Base-by-base conservation (phyloP, 805 yeast species). In the Babjeviella inositovora region DNA sequence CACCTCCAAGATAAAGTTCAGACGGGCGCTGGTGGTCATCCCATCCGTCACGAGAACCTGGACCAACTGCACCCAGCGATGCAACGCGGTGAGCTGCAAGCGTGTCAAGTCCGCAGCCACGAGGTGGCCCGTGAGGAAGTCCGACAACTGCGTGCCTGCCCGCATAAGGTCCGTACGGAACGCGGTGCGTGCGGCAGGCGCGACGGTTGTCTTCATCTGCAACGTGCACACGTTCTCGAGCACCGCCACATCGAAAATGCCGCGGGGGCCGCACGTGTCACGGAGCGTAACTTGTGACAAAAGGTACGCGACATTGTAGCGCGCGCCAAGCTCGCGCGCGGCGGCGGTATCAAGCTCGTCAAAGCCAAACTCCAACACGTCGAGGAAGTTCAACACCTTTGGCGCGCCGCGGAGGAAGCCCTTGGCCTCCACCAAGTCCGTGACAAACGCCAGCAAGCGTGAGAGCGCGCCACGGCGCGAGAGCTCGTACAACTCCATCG, bases 41-140 rank as follows among this genome's bases (percentile, higher is more conserved):
- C 69, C 70, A 42, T 73, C 84, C 4, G 69, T 56, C 4, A 80
- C 69, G 21, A 81, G 47, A 4, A 82, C 68, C 30, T 82, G 81
- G 13, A 81, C 70, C 23, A 85, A 45, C 33, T 72, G 74, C 12
- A 73, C 71, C 97, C 97, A 87, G 0, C 92, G 65, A 37, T 73
- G 81, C 14, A 87, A 48, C 27, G 74, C 67, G 8, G 60, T 48
- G 22, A 75, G 48, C 30, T 76, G 90, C 6, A 56, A 50, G 2
- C 55, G 42, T 29, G 58, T 58, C 33, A 69, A 59, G 18, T 56
- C 53, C 20, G 54, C 52, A 19, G 50, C 53, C n/a, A 66, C 47
- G 8, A 66, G 35, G 13, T 56, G 52, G 32, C 62, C 62, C 0
- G 53, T 48, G 15, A 71, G 35, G 25, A 57, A 56, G 5, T 43